phyloP scores from a whole-genome alignment of 371 early-diverging fungal genomes.

The Mucor sp. region DNA sequence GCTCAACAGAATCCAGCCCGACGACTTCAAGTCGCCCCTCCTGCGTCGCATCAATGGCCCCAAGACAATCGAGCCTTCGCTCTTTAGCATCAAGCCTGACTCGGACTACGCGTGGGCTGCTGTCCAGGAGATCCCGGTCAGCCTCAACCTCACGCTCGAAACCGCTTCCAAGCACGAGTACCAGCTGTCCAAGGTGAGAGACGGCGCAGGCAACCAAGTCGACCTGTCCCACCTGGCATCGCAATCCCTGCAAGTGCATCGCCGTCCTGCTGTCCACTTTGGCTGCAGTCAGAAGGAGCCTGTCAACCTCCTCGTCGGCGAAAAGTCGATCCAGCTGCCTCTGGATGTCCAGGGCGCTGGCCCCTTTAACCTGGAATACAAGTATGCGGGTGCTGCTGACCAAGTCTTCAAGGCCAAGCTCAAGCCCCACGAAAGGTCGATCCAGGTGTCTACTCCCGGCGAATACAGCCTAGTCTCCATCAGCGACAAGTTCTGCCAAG shows the following conservation, averaged over 20 bases:
- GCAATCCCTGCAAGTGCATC: constrained; percentile 33
- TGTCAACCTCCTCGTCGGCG: constrained; percentile 38
- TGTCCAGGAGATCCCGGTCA: constrained; percentile 26
- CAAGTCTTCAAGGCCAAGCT: neutral
- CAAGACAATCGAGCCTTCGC: constrained; percentile 23
- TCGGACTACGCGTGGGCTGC: constrained; percentile 41
- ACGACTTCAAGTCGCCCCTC: constrained; percentile 37
- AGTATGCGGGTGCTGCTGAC: constrained; percentile 10
- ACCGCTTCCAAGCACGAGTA: constrained; percentile 30
- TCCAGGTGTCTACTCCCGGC: constrained; percentile 37
- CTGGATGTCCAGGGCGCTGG: constrained; percentile 34
- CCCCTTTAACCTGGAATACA: constrained; percentile 37
- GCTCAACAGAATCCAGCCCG: constrained; percentile 47
- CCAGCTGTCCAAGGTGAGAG: constrained; percentile 29
- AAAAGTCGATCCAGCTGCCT: constrained; percentile 30
- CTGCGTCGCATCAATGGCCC: constrained; percentile 21
- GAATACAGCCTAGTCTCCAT: constrained; percentile 40
- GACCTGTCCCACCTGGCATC: constrained; percentile 15
- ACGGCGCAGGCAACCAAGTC: constrained; percentile 48
- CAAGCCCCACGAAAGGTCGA: neutral
- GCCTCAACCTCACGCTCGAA: constrained; percentile 36
- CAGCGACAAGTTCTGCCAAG: constrained; percentile 39
- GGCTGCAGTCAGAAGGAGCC: constrained; percentile 39
- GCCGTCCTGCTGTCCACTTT: constrained; percentile 39
- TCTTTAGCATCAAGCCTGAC: constrained; percentile 21